Evolutionary conservation across 768 basidiomycete species (phyloP), one percentile per base, ranked within the genome.

Genomic region (Cubamyces lactineus): DNA sequence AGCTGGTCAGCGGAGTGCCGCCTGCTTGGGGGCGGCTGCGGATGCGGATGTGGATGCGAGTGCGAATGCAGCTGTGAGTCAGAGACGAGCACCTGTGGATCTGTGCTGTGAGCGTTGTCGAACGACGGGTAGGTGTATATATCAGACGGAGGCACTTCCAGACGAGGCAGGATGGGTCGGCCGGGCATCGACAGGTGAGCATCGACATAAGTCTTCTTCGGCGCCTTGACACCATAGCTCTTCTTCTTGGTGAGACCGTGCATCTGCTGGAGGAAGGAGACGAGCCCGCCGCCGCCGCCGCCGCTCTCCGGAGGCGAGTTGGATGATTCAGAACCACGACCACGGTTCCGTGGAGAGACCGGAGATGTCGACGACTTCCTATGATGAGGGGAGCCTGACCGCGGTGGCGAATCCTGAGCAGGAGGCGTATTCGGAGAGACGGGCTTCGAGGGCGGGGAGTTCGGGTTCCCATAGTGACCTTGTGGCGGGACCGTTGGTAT

Each of bases 241-340:
- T 70, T 64, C 74, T 88, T 89, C 75, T 88, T 87, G 8, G 85
- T 87, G 49, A 90, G 68, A 2, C 88, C 88, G 59, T 89, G 87
- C 39, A 84, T 80, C 67, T 86, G 84, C 71, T 89, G 85, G 16
- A 89, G 77, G 23, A 84, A 85, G 23, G 75, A 78, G 50, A 90
- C 88, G 0, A 90, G 75, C 59, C 79, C 86, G 4, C 81, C 83
- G 24, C 61, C 55, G 24, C 61, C 55, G 5, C 57, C 57, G 30
- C 41, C 52, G 2, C 76, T 67, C 21, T 74, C 73, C 7, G 70
- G 68, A 40, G 68, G 69, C 24, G 62, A 59, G 42, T 39, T 54
- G 26, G 53, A 57, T n/a, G 49, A 19, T 17, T 71, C 72, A 11
- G 62, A 16, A 28, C 63, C 48, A 28, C 49, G 64, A 41, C 34